Evolutionary conservation across 352 stramenopile species (phyloP).

Genomic region (Phytophthora fragariaefolia): DNA sequence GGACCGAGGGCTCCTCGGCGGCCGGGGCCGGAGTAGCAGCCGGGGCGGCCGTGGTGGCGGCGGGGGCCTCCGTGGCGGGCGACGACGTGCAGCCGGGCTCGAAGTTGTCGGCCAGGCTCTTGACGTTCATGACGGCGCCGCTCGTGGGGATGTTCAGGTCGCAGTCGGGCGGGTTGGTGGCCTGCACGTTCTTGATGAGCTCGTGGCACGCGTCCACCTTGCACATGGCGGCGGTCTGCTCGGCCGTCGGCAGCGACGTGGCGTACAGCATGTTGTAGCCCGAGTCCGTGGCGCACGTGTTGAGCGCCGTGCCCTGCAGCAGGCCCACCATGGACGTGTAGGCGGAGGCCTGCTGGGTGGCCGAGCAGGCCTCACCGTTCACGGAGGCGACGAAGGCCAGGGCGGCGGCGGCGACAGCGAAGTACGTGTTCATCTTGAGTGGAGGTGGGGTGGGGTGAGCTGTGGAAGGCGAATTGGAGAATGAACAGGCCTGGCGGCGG

Average conservation of each 20-base stretch:
- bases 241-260: conserved; percentile 35
- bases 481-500: conserved; percentile 18
- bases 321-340: conserved; percentile 36
- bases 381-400: conserved; percentile 39
- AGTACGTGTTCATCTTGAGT: conserved; percentile 43
- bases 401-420: conserved; percentile 31
- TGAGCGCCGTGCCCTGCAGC: conserved; percentile 23
- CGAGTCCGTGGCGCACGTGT: conserved; percentile 25
- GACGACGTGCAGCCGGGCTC: conserved; percentile 29
- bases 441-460: conserved; percentile 2
- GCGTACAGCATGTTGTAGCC: conserved; percentile 51
- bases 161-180: conserved; percentile 45
- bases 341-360: conserved; percentile 21
- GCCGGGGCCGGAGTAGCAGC: conserved; percentile 12
- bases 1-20: neutral
- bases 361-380: conserved; percentile 33
- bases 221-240: conserved; percentile 51
- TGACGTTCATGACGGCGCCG: conserved; percentile 46
- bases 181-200: conserved; percentile 41
- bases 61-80: conserved; percentile 13
- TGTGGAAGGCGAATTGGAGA: conserved; percentile 38
- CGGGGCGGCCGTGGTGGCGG: conserved; percentile 9
- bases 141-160: conserved; percentile 46
- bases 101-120: conserved; percentile 42
- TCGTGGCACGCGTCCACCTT: conserved; percentile 32